Base-by-base conservation (phyloP, 2,329 filamentous ascomycete species). In the Beauveria sp. region DNA sequence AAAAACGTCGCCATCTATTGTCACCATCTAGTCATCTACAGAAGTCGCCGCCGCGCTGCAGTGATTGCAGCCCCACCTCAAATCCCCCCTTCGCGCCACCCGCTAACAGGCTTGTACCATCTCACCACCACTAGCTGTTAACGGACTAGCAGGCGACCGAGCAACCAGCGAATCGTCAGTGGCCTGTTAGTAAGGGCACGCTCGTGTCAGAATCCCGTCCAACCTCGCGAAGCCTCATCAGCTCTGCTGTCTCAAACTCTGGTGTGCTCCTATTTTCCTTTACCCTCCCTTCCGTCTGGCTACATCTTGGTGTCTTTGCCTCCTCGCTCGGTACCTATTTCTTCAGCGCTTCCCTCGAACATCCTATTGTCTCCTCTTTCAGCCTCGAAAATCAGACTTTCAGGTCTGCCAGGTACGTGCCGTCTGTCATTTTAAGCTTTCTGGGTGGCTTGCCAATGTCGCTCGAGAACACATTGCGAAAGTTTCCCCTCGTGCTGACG, bases 151-250 rank as follows among this genome's bases (percentile, higher is more conserved):
- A 47, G n/a, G n/a, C 10, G 30, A 34, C 49, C 28, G 30, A 34
- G 26, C 26, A 22, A 14, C 42, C 14, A 22, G 42, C 57, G 49
- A 60, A 60, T 60, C 40, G 49, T 46, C 47, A 43, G 24, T 60
- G 26, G 57, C 49, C 47, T 14, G 47, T 60, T 60, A 53, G 24
- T 52, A 60, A 60, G 49, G 57, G 57, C 28, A 51, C n/a, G 12
- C 46, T 40, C 49, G 26, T 43, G 47, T 53, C 24, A 43, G 24
- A 24, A 38, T 40, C 57, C 38, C 10, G 14, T 56, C 16, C 24
- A 24, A 46, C 40, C 42, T 26, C 28, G 26, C 20, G 5, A 18
- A 10, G 14, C 20, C 30, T 54, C 42, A 20, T 49, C 43, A 40
- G 12, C 56, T 58, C 34, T 10, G 3, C 34, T 14, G 34, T 38